phyloP scores from a whole-genome alignment of 805 yeast genomes.

The Schizosaccharomyces japonicus region DNA sequence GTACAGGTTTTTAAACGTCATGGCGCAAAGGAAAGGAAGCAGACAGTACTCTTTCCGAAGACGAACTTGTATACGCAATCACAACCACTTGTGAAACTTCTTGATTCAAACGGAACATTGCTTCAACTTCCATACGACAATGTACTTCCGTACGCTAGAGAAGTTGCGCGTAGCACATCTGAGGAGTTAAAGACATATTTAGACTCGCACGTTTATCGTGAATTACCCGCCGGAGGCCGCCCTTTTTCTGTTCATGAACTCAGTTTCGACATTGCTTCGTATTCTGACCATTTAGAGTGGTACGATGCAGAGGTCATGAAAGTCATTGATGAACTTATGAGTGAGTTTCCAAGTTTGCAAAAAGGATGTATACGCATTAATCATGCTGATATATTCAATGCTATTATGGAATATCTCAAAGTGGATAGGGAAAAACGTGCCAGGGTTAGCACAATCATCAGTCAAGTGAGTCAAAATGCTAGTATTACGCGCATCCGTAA shows the following conservation, averaged over 20 bases:
- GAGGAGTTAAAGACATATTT: constrained; percentile 39
- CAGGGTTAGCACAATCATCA: constrained; percentile 18
- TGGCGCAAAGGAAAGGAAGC: constrained; percentile 64
- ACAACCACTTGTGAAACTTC: constrained; percentile 31
- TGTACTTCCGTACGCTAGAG: constrained; percentile 72
- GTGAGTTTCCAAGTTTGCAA: constrained; percentile 40
- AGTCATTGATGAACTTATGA: constrained; percentile 51
- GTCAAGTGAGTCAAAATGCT: constrained; percentile 62
- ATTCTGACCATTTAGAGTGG: constrained; percentile 24
- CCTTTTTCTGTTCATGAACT: constrained; percentile 43
- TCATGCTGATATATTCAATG: constrained; percentile 57
- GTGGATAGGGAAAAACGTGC: background rate
- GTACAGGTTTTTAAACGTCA: constrained; percentile 38
- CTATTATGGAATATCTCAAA: constrained; percentile 12
- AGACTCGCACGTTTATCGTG: constrained; percentile 58
- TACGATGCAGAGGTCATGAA: constrained; percentile 78
- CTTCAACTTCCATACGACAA: constrained; percentile 74
- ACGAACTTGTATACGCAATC: constrained; percentile 45
- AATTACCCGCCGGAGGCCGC: constrained; percentile 15
- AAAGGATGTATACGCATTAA: constrained; percentile 33
- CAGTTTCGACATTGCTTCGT: constrained; percentile 58
- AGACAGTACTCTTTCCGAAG: constrained; percentile 53
- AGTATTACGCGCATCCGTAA: constrained; percentile 34
- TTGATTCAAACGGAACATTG: constrained; percentile 72
- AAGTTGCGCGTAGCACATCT: constrained; percentile 40